A percentile compares a stretch with the other conserved stretches of the same genome.
Evolutionary conservation across 805 yeast species (phyloP).

Genomic region (Yarrowia yakushimensis): DNA sequence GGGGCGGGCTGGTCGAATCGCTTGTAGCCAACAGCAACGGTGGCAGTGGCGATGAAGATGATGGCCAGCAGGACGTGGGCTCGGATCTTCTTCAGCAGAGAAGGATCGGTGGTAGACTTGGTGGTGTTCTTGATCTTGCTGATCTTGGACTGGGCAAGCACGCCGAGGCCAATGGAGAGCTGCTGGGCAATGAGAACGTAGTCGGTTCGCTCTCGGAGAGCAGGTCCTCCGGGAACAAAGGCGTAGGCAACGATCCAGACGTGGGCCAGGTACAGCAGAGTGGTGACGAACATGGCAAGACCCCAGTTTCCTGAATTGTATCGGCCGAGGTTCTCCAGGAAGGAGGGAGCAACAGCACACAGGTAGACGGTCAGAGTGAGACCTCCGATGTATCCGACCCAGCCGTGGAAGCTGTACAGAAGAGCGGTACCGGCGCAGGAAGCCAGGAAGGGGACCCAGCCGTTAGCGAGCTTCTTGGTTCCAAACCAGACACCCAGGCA

Average conservation of each 20-base stretch:
- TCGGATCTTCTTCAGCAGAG: conserved; percentile 32
- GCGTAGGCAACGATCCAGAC: conserved; percentile 99
- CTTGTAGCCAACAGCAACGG: conserved; percentile 51
- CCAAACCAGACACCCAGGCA: conserved; percentile 55
- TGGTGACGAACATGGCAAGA: conserved; percentile 45
- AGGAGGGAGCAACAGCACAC: conserved; percentile 54
- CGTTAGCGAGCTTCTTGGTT: conserved; percentile 34
- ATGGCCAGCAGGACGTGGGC: conserved; percentile 34
- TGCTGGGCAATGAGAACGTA: conserved; percentile 60
- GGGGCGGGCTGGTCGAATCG: conserved; percentile 62
- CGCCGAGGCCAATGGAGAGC: conserved; percentile 51
- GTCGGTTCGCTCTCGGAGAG: conserved; percentile 85
- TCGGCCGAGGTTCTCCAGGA: conserved; percentile 55
- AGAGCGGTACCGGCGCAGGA: conserved; percentile 52
- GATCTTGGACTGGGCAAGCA: conserved; percentile 36
- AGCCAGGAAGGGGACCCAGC: conserved; percentile 39
- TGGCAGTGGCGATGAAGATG: conserved; percentile 44
- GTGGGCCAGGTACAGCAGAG: conserved; percentile 67
- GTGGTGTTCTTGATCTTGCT: neutral
- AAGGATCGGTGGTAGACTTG: conserved; percentile 27
- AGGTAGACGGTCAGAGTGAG: conserved; percentile 58
- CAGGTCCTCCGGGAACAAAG: conserved; percentile 91
- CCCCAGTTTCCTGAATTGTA: conserved; percentile 53
- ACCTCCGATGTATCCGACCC: conserved; percentile 78
- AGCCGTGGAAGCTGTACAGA: conserved; percentile 53